These are phyloP conservation scores for Claviceps maximensis DNA, from an alignment of 2,329 filamentous ascomycete species.

Conservation along the genomic window DNA sequence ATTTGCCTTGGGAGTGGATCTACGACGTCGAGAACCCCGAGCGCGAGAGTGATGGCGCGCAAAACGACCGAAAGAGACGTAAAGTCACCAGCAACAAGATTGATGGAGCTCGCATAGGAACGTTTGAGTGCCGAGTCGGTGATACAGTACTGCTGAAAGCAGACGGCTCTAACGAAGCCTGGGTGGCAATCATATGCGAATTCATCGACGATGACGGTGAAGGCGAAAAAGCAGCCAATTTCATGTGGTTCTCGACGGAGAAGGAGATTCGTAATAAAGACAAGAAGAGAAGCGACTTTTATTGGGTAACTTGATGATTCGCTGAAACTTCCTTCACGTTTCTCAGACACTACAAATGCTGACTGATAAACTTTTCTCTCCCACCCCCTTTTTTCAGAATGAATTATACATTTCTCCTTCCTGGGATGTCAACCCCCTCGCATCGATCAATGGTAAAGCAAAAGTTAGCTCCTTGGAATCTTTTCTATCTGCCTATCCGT, in stretches of 20 bases:
- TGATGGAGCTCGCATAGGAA: conserved; percentile 69
- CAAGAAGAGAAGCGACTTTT: conserved; percentile 68
- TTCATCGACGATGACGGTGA: conserved; percentile 61
- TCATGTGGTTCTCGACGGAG: conserved; percentile 93
- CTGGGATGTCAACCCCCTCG: conserved; percentile 75
- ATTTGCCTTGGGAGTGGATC: conserved; percentile 69
- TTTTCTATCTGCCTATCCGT: conserved; percentile 59
- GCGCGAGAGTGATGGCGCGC: conserved; percentile 12
- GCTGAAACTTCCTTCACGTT: background rate
- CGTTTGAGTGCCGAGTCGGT: conserved; percentile 67
- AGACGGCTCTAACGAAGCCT: conserved; percentile 73
- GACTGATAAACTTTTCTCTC: background rate
- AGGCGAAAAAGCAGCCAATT: conserved; percentile 61
- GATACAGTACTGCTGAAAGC: conserved; percentile 81
- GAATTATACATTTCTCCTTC: conserved; percentile 85
- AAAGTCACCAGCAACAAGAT: conserved; percentile 38
- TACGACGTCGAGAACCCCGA: conserved; percentile 35
- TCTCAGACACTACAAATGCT: background rate
- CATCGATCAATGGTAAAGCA: conserved; percentile 83
- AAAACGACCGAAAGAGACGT: conserved; percentile 22
- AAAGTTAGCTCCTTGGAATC: conserved; percentile 58
- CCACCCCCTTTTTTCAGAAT: conserved; percentile 36
- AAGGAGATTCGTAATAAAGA: conserved; percentile 74
- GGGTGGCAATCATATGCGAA: conserved; percentile 79
- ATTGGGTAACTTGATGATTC: conserved; percentile 38